Conservation (phyloP, 2,329 filamentous ascomycete species). For the Alternaria sp. region DNA sequence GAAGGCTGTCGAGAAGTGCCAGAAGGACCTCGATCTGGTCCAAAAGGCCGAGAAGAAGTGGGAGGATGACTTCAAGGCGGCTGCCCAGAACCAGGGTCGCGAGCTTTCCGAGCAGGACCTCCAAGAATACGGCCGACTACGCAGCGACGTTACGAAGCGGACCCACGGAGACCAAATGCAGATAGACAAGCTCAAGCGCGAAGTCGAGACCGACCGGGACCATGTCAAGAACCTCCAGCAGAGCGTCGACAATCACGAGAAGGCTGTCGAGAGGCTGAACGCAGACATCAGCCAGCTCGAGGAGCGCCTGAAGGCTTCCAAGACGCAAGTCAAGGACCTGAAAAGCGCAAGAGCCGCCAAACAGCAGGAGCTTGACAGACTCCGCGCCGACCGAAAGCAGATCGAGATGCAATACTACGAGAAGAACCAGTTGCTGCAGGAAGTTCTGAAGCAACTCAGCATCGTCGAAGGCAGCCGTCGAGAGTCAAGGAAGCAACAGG, state of each 20-base stretch:
- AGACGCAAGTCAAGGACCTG: constrained; percentile 69
- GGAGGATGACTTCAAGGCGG: constrained; percentile 84
- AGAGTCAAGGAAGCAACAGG: constrained; percentile 80
- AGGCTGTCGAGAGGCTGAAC: constrained; percentile 74
- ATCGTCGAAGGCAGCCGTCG: constrained; percentile 83
- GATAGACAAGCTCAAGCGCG: constrained; percentile 83
- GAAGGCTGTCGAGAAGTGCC: constrained; percentile 71
- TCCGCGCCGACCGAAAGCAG: constrained; percentile 38
- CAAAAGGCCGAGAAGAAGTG: constrained; percentile 89
- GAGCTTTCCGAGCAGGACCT: constrained; percentile 85
- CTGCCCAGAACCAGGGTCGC: constrained; percentile 83
- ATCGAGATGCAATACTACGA: constrained; percentile 84
- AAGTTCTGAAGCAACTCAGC: constrained; percentile 80
- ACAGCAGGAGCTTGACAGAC: constrained; percentile 86
- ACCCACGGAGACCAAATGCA: constrained; percentile 82
- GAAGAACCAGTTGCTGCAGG: constrained; percentile 87
- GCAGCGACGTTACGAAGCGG: constrained; percentile 82
- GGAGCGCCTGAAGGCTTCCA: constrained; percentile 70
- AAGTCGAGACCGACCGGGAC: constrained; percentile 89
- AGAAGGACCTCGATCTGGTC: constrained; percentile 82
- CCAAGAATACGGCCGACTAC: constrained; percentile 85
- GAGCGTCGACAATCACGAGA: constrained; percentile 80
- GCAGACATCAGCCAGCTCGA: constrained; percentile 72
- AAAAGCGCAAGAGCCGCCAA: constrained; percentile 80
- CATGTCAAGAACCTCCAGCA: constrained; percentile 88